Evolutionary conservation across 139 green algal species (phyloP), one percentile per base, ranked within the genome.

Genomic region (Chlamydomonas schloesseri): DNA sequence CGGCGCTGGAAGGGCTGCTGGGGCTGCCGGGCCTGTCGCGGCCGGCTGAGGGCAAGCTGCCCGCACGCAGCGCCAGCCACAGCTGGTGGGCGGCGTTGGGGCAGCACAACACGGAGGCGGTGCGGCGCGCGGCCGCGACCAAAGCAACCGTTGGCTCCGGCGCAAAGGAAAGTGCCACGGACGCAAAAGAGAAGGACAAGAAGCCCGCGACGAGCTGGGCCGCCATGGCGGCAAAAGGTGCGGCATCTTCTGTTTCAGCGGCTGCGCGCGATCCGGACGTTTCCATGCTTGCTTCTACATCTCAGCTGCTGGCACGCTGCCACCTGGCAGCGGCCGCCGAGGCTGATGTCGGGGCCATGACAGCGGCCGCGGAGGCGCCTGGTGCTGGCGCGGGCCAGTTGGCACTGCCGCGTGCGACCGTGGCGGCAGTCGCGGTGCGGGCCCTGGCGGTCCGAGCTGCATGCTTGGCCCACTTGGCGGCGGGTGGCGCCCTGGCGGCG

Each of bases 11-110:
- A 37, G 37, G 67, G 64, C 64, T 53, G 6, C 73, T 65, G 28
- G 77, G 77, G 2, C 62, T 84, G 28, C 42, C 77, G 29, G 77
- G 77, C 17, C 62, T 84, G 23, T 26, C 75, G 24, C 17, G n/a
- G 4, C 46, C 62, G 64, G n/a, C 31, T 0, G 42, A 65, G 42
- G 28, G 42, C 6, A 50, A 50, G n/a, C 65, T 75, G 62, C 28
- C 77, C 9, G 33, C 57, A 24, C 58, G 20, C 34, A 36, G 57
- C 15, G 75, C 75, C 4, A 72, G 58, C 1, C 75, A 82, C 58
- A 36, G 71, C 21, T 82, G 75, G 75, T 71, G 75, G 57, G 57
- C 58, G 3, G 10, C 46, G n/a, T 4, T 82, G 21, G 58, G 75
- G 6, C 75, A 34, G 57, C 57, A 82, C 34, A 34, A 58, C 10